Conservation (phyloP, 73 alveolate genomes). For the Symbiodinium pilosum region DNA sequence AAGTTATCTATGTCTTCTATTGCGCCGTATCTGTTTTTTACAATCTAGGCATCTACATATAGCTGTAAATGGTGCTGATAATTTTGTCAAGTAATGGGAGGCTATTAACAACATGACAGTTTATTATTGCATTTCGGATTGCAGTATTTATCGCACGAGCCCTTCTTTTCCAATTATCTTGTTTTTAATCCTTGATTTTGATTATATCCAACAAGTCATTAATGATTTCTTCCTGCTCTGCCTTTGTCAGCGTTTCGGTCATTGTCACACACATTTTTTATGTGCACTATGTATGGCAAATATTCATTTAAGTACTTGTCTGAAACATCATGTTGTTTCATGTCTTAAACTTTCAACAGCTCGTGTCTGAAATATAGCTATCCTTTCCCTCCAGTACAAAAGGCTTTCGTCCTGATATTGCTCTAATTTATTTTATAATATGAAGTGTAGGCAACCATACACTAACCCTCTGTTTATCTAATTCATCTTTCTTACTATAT, state of each 20-base stretch:
- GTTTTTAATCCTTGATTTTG: background rate
- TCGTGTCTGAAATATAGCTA: background rate
- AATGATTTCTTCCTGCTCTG: too few relatives aligned
- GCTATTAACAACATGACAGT: background rate
- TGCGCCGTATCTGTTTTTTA: background rate
- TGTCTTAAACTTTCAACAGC: background rate
- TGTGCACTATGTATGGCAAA: background rate
- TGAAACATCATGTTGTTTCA: background rate
- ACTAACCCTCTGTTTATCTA: background rate
- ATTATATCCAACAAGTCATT: background rate
- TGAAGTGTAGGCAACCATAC: background rate
- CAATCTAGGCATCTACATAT: background rate
- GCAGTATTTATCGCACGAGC: too few relatives aligned
- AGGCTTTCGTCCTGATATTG: background rate
- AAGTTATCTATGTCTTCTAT: background rate
- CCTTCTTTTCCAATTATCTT: too few relatives aligned
- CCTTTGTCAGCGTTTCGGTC: background rate
- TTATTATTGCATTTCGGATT: background rate
- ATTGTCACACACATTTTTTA: background rate
- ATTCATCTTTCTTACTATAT: background rate
- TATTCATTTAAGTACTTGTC: slow-evolving; percentile 4
- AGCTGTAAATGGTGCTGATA: background rate
- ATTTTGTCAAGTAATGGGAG: background rate
- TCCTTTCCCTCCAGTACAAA: background rate
- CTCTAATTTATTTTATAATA: too few relatives aligned